Evolutionary conservation across 2,329 filamentous ascomycete genomes (phyloP), one percentile per base, ranked within the genome.

Genomic region (Xylogone sp.): DNA sequence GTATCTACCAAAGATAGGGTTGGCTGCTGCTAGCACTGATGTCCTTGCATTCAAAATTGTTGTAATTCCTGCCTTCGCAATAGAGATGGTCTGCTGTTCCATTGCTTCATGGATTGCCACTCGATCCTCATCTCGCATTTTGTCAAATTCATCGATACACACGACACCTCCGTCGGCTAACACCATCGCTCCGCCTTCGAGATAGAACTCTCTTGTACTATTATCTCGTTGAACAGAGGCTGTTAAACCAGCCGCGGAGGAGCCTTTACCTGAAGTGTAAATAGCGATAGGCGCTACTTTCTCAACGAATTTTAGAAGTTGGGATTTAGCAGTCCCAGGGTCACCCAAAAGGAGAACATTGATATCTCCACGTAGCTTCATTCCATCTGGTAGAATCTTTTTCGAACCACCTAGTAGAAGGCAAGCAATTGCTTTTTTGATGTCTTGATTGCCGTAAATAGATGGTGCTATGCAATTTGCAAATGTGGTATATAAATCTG

Each of bases 41-140:
- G 94, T 99, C 64, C 94, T 79, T 12, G 94, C 92, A 65, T 99
- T 99, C 49, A 99, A 81, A 57, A 99, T 97, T 0, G 94, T 99
- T 1, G 94, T 99, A 66, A 99, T 99, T 62, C 94, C 94, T 1
- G 94, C 94, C 73, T 99, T 97, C 57, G 94, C 94, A 62, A 99
- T 97, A 10, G 94, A 97, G 55, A 99, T 99, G 0, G 94, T 99
- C 71, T 99, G 94, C 73, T 99, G 94, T 69, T 99, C 94, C 94
- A 99, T 99, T 53, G 94, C 94, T 80, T 99, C 94, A 77, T 99
- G 94, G 59, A 99, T 99, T 2, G 94, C 94, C 6, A 97, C 94
- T 61, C 94, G 83, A 63, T 99, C 94, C 69, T 99, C 94, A 67
- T 99, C 94, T 56, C 94, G 82, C 94, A 99, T 99, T 77, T 99